Evolutionary conservation across 2,329 filamentous ascomycete species (phyloP).

Genomic region (Zalaria sp.): DNA sequence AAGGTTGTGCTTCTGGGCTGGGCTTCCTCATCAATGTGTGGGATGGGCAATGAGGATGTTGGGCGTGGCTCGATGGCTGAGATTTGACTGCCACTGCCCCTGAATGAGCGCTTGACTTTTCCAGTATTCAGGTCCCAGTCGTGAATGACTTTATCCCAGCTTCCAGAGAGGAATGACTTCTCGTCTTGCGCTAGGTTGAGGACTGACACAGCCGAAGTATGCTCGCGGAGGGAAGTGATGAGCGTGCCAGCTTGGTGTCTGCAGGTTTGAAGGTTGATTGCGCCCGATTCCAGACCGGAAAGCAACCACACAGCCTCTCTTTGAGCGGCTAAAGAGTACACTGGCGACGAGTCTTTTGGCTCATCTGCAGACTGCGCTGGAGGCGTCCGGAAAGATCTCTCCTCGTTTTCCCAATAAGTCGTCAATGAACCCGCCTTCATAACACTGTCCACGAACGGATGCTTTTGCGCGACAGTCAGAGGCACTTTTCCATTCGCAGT

Average conservation of each 20-base stretch:
- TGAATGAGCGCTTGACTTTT: conserved; percentile 59
- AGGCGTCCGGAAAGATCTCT: conserved; percentile 36
- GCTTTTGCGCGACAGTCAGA: conserved; percentile 84
- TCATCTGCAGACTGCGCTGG: conserved; percentile 28
- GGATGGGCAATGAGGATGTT: conserved; percentile 58
- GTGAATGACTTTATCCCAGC: conserved; percentile 88
- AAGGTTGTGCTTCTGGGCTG: conserved; percentile 51
- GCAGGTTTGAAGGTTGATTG: conserved; percentile 85
- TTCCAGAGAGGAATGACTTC: conserved; percentile 73
- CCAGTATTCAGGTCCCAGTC: conserved; percentile 95
- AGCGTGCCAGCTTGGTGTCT: conserved; percentile 89
- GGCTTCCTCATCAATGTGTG: conserved; percentile 51
- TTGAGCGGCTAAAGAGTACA: conserved; percentile 88
- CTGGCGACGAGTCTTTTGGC: conserved; percentile 48
- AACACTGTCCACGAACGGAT: conserved; percentile 95
- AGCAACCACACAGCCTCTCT: conserved; percentile 83
- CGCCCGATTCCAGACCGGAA: conserved; percentile 77
- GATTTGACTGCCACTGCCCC: conserved; percentile 68
- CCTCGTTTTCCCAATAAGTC: conserved; percentile 98
- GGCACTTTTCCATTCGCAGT: conserved; percentile 91
- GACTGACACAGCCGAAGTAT: conserved; percentile 85
- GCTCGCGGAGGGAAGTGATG: conserved; percentile 65
- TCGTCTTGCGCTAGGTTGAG: conserved; percentile 73
- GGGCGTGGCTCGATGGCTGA: conserved; percentile 79
- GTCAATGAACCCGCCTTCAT: conserved; percentile 87